phyloP scores from a whole-genome alignment of 768 basidiomycete genomes.

The Chalciporus piperatus region DNA sequence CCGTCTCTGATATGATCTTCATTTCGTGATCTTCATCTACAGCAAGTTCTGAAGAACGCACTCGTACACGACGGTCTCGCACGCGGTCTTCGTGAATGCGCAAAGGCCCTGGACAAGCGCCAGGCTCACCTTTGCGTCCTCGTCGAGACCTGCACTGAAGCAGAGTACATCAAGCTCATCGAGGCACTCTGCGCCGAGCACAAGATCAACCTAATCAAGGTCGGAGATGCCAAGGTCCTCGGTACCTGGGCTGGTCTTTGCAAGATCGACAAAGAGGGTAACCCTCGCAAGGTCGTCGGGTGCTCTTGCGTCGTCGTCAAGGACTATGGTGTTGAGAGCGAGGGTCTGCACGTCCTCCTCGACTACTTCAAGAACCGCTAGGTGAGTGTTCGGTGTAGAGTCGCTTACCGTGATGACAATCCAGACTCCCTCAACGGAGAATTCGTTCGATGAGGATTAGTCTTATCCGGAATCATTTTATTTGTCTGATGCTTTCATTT shows the following conservation, averaged over 20 bases:
- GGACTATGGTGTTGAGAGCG: conserved; percentile 93
- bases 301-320: conserved; percentile 96
- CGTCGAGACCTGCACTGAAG: conserved; percentile 98
- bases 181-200: conserved; percentile 99
- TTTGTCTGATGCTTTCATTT: conserved; percentile 55
- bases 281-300: conserved; percentile 92
- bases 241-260: conserved; percentile 98
- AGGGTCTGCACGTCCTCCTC: conserved; percentile 90
- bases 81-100: conserved; percentile 94
- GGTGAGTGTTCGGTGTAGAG: conserved; percentile 26
- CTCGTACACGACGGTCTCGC: conserved; percentile 98
- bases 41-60: conserved; percentile 99
- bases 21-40: conserved; percentile 16
- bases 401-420: conserved; percentile 60
- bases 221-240: conserved; percentile 95
- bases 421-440: conserved; percentile 94
- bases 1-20: not conserved
- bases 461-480: conserved; percentile 29
- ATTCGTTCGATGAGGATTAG: conserved; percentile 58
- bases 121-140: conserved; percentile 98
- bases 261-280: conserved; percentile 99
- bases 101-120: conserved; percentile 98
- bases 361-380: conserved; percentile 97
- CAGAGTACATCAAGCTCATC: conserved; percentile 99
- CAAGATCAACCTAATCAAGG: conserved; percentile 99